Evolutionary conservation across 306 rosid species (phyloP), one percentile per base, ranked within the genome.

Genomic region (Pyrus pyrifolia): DNA sequence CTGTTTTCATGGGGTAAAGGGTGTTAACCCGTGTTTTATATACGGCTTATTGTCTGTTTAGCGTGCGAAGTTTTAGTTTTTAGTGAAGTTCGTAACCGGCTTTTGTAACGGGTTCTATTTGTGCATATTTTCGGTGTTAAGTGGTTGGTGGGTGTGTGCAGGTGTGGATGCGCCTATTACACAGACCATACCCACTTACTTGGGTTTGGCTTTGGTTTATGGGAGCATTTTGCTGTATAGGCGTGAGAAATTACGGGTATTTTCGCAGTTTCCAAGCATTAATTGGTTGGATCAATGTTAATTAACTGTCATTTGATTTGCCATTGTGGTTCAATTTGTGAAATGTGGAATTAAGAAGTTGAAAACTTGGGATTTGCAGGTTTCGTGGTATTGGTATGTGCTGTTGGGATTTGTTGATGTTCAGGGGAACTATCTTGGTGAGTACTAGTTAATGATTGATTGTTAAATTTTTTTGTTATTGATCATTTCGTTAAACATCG

Each of bases 301-400:
- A 51, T 44, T 51, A 27, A 11, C 45, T 29, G 11, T 29, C 23
- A 15, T 70, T 51, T 23, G 25, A 13, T 68, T 46, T n/a, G n/a
- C n/a, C n/a, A 27, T 70, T 23, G 10, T 27, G 15, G 19, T 51
- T 5, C 22, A 31, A 51, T 70, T 30, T 18, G 11, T 29, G 23
- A 49, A 13, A 30, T 70, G 44, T 6, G 63, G 46, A 70, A 52
- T 52, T 46, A 70, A 51, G 33, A 68, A 72, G 33, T 42, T 66
- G 57, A 11, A 58, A 76, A 21, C 15, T 27, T 51, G 46, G 59
- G 76, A 35, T 67, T 45, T 84, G 81, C 85, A 88, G 96, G 82
- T 88, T 79, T 76, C 93, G 51, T 91, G 96, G 96, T 91, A 88
- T 73, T 91, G 96, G 96, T 91, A 88, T 81, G 67, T 91, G 21